Percentiles rank a stretch among this genome's conserved stretches.
Evolutionary conservation across 192 early-diverging fungal species (phyloP).

Genomic region (Chytriomyces sp.): DNA sequence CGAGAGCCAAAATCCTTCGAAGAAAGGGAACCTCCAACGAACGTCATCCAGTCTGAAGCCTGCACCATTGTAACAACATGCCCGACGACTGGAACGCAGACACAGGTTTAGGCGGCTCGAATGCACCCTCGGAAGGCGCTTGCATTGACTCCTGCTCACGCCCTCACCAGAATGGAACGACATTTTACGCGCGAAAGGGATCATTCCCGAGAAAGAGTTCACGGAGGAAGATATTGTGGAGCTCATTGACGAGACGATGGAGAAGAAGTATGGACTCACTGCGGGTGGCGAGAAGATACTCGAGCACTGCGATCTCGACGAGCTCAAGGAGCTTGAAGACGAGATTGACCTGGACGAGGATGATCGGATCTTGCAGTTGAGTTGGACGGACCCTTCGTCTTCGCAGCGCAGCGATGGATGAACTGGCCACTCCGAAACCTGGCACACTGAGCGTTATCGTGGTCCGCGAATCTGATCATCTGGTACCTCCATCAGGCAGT

Average conservation of each 20-base stretch:
- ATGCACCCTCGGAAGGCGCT: background rate
- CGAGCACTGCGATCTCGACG: conserved; percentile 58
- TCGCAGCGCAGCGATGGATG: background rate
- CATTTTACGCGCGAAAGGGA: conserved; percentile 87
- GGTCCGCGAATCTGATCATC: background rate
- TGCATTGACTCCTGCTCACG: background rate
- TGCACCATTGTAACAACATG: no score
- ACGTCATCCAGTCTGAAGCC: no score
- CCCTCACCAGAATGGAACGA: conserved; percentile 78
- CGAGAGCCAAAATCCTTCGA: no score
- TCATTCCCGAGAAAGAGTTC: conserved; percentile 79
- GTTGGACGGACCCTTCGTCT: background rate
- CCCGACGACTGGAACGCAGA: conserved; percentile 29
- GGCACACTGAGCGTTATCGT: no score
- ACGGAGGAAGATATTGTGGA: conserved; percentile 77
- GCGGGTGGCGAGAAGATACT: conserved; percentile 52
- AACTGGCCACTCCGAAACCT: background rate
- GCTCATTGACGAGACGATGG: conserved; percentile 71
- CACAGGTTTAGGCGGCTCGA: background rate
- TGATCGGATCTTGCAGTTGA: conserved; percentile 72
- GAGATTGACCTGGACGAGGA: conserved; percentile 67
- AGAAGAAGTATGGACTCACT: conserved; percentile 53
- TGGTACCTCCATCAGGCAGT: conserved; percentile 46
- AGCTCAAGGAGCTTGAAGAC: conserved; percentile 89
- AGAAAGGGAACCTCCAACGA: no score